Evolutionary conservation across 805 yeast genomes (phyloP).

Genomic region (Ogataea angusta): DNA sequence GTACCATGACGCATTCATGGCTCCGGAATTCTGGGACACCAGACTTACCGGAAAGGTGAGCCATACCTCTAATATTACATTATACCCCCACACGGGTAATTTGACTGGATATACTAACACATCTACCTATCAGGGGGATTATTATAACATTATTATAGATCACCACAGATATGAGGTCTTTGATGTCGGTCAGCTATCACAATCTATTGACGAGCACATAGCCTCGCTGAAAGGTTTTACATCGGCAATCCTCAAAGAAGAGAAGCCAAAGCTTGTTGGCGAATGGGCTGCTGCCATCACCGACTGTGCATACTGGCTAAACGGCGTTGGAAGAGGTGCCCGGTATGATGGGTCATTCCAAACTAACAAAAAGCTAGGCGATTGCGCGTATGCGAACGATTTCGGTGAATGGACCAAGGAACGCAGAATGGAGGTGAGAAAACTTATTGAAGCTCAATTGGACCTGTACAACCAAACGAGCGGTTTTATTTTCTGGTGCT

Average conservation of each 20-base stretch:
- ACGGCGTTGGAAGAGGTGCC: conserved; percentile 66
- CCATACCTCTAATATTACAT: conserved; percentile 8
- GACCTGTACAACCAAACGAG: conserved; percentile 42
- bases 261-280: conserved; percentile 55
- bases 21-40: conserved; percentile 52
- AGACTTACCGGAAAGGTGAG: conserved; percentile 31
- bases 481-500: conserved; percentile 77
- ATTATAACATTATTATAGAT: conserved; percentile 73
- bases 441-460: conserved; percentile 59
- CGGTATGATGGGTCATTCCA: conserved; percentile 54
- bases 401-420: conserved; percentile 40
- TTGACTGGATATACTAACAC: conserved; percentile 9
- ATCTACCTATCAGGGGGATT: conserved; percentile 25
- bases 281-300: conserved; percentile 73
- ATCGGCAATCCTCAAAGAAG: conserved; percentile 34
- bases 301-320: conserved; percentile 68
- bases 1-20: conserved; percentile 65
- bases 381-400: conserved; percentile 41
- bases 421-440: conserved; percentile 45
- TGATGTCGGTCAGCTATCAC: conserved; percentile 52
- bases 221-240: conserved; percentile 51
- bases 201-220: conserved; percentile 61
- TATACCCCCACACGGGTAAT: conserved; percentile 4
- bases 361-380: conserved; percentile 38
- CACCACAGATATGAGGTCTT: conserved; percentile 95